A percentile compares a stretch with the other conserved stretches of the same genome.
Conservation (phyloP, 495 filamentous ascomycete species). For the Penicillium egyptiacum region DNA sequence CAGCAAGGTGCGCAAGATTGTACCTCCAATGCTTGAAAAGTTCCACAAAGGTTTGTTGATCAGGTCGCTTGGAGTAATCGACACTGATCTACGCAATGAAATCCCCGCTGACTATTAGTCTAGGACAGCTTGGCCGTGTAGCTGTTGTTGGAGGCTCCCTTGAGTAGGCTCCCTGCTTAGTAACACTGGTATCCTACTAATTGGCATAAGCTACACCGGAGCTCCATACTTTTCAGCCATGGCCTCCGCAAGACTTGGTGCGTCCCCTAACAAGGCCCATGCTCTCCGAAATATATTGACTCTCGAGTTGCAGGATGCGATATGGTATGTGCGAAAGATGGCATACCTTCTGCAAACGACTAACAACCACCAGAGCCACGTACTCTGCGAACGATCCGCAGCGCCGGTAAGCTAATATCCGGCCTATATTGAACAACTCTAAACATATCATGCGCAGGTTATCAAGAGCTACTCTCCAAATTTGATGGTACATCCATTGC, state of each 20-base stretch:
- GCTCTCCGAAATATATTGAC: background rate
- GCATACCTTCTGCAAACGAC: background rate
- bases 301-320: slow-evolving; percentile 60
- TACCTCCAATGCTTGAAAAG: slow-evolving; percentile 91
- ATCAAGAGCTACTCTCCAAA: slow-evolving; percentile 99
- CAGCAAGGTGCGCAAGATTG: slow-evolving; percentile 79
- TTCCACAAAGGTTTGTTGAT: slow-evolving; percentile 84
- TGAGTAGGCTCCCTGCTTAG: slow-evolving; percentile 54
- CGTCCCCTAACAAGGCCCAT: slow-evolving; percentile 5
- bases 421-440: background rate
- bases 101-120: slow-evolving; percentile 6
- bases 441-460: slow-evolving; percentile 42
- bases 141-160: slow-evolving; percentile 93
- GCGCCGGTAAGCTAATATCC: slow-evolving; percentile 46
- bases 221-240: slow-evolving; percentile 98
- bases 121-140: slow-evolving; percentile 88
- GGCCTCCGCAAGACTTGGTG: slow-evolving; percentile 81
- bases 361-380: slow-evolving; percentile 68
- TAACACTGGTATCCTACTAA: slow-evolving; percentile 17
- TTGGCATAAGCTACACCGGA: slow-evolving; percentile 72
- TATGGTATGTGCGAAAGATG: slow-evolving; percentile 54
- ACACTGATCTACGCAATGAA: background rate
- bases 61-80: background rate
- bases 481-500: slow-evolving; percentile 95
- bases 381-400: slow-evolving; percentile 91